Evolutionary conservation across 1,284 basidiomycete genomes (phyloP), one percentile per base, ranked within the genome.

Genomic region (Apiotrichum akiyoshidainum): DNA sequence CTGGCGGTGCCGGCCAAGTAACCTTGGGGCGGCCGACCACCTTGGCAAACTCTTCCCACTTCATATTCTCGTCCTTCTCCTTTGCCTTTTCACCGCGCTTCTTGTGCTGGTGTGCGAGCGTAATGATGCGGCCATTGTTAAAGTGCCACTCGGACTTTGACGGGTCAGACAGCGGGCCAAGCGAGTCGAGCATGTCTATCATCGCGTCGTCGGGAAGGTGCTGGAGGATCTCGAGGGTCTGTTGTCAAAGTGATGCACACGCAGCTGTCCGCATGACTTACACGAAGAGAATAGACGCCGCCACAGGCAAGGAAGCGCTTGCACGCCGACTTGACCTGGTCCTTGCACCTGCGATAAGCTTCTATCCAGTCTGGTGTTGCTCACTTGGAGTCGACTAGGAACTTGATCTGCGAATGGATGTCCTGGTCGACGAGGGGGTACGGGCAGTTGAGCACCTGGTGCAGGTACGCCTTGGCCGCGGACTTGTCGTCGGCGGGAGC

Each of bases 211-310:
- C 39, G 4, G 40, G 21, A 26, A 52, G 51, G 41, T 52, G 31
- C 41, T 52, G 51, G 10, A 52, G 51, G 21, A 50, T 13, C 37
- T 50, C 48, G n/a, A 50, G 48, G n/a, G 39, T 35, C 48, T 50
- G 35, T 5, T 5, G 11, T 14, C n/a, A 16, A 31, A 7, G 26
- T 3, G 3, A 3, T 31, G 4, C 26, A 31, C 26, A 31, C 26
- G 4, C 26, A 31, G 26, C 26, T 31, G n/a, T n/a, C n/a, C 26
- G 26, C 26, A 31, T 7, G 35, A 48, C 46, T 34, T 17, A 50
- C 48, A 3, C 48, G 48, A 1, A 50, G 48, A 9, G 48, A 39
- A 17, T 39, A 50, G 11, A 50, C 48, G 31, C 48, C 48, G 5
- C 48, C 48, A 10, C 48, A 50, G 12, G 8, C 48, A 17, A 50